Conservation (phyloP, 352 stramenopile genomes). For the Discostella stelligera region DNA sequence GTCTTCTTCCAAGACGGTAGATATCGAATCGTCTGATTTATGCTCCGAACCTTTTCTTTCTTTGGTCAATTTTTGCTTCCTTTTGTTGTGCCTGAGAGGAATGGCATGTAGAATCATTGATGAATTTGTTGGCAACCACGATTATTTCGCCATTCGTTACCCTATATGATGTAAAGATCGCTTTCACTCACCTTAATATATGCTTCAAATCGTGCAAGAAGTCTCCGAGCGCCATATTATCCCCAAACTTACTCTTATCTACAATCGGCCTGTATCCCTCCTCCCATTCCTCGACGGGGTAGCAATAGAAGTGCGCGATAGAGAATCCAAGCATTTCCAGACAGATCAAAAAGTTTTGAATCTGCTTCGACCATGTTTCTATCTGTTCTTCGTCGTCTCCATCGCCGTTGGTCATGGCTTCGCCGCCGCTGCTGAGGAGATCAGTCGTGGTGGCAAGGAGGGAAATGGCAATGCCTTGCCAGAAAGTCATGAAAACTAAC, state of each 20-base stretch:
- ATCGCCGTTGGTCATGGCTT: slow-evolving; percentile 19
- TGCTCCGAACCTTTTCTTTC: not conserved
- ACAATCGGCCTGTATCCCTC: slow-evolving; percentile 75
- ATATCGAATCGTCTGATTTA: slow-evolving; percentile 30
- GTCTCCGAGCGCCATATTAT: slow-evolving; percentile 91
- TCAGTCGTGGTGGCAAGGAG: slow-evolving; percentile 71
- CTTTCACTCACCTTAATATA: slow-evolving; percentile 56
- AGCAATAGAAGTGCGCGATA: slow-evolving; percentile 94
- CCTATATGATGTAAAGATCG: not conserved
- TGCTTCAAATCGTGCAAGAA: slow-evolving; percentile 90
- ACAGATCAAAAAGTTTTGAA: slow-evolving; percentile 98
- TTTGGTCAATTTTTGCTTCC: slow-evolving; percentile 17
- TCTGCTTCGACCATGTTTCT: slow-evolving; percentile 62
- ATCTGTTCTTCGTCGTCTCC: slow-evolving; percentile 31
- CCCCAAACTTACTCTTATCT: slow-evolving; percentile 85
- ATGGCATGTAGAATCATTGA: not conserved
- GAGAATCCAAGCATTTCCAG: slow-evolving; percentile 98
- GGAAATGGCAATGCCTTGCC: slow-evolving; percentile 87
- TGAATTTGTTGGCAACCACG: not conserved
- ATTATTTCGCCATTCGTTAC: not conserved
- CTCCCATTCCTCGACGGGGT: slow-evolving; percentile 88
- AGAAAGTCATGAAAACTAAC: slow-evolving; percentile 96
- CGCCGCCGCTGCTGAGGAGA: slow-evolving; percentile 44
- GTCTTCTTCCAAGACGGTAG: slow-evolving; percentile 44
- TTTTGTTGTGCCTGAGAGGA: slow-evolving; percentile 28